Conservation (phyloP, 1,284 basidiomycete genomes). For the Hortiboletus rubellus region DNA sequence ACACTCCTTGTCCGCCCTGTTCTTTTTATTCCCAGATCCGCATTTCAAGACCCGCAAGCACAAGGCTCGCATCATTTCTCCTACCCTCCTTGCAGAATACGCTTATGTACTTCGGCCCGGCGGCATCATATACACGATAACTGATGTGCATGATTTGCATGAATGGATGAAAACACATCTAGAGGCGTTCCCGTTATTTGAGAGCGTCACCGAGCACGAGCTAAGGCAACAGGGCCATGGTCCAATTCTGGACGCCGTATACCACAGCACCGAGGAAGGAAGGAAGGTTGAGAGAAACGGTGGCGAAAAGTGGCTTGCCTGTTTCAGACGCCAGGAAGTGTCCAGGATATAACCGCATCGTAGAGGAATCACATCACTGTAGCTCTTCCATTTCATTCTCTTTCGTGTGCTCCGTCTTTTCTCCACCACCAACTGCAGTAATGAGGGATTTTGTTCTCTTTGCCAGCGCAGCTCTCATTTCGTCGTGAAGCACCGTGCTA, state of each 20-base stretch:
- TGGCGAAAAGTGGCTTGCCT: conserved; percentile 88
- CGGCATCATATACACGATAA: conserved; percentile 97
- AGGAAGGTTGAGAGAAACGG: conserved; percentile 94
- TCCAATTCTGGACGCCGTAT: conserved; percentile 77
- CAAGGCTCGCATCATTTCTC: conserved; percentile 97
- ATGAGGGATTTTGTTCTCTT: conserved; percentile 65
- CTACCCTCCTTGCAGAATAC: conserved; percentile 91
- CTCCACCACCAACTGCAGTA: conserved; percentile 41
- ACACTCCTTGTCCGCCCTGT: conserved; percentile 88
- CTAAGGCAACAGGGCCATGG: conserved; percentile 73
- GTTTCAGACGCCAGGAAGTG: conserved; percentile 68
- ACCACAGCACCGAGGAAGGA: conserved; percentile 90
- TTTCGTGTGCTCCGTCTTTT: conserved; percentile 25
- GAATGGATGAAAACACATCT: conserved; percentile 96
- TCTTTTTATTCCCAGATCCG: conserved; percentile 99
- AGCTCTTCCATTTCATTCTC: conserved; percentile 35
- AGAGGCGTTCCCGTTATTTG: conserved; percentile 84
- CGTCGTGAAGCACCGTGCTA: conserved; percentile 73
- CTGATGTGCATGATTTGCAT: conserved; percentile 93
- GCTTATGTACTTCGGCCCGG: conserved; percentile 91
- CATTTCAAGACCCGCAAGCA: conserved; percentile 99
- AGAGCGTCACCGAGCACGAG: conserved; percentile 72
- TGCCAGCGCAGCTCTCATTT: conserved; percentile 80
- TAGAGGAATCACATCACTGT: conserved; percentile 27
- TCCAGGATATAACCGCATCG: conserved; percentile 19